phyloP scores from a whole-genome alignment of 768 basidiomycete species.

The Boletus pseudopeckii region DNA sequence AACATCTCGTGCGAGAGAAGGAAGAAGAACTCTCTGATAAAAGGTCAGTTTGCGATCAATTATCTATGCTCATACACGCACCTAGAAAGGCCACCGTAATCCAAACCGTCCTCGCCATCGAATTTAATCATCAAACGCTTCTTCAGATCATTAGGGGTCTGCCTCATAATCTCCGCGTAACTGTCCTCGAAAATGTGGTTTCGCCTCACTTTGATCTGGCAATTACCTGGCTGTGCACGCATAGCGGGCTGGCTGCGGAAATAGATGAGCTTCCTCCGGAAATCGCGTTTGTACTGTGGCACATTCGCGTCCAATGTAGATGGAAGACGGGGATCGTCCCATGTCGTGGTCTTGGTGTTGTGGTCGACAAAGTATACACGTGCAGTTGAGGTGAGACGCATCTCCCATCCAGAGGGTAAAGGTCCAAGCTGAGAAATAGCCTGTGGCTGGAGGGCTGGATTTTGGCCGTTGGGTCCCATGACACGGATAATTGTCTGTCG shows the following conservation, averaged over 20 bases:
- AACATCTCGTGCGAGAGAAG: constrained; percentile 99
- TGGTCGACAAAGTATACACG: constrained; percentile 99
- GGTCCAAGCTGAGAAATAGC: constrained; percentile 96
- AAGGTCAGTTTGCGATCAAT: constrained; percentile 7
- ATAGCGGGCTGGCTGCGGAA: constrained; percentile 99
- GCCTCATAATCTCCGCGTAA: constrained; percentile 99
- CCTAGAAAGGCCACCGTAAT: constrained; percentile 98
- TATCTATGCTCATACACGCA: constrained; percentile 33
- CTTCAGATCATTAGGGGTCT: constrained; percentile 97
- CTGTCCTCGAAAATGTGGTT: constrained; percentile 99
- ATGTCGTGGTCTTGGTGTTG: constrained; percentile 99
- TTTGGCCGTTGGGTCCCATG: constrained; percentile 91
- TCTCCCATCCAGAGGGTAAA: constrained; percentile 98
- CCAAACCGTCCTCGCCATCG: constrained; percentile 97
- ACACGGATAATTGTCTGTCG: constrained; percentile 96
- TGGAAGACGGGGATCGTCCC: constrained; percentile 97
- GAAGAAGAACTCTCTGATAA: constrained; percentile 96
- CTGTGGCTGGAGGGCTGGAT: constrained; percentile 85
- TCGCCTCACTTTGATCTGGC: constrained; percentile 96
- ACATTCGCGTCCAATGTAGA: constrained; percentile 95
- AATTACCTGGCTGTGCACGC: constrained; percentile 97
- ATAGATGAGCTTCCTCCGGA: constrained; percentile 98
- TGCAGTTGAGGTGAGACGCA: constrained; percentile 97
- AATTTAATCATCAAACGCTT: constrained; percentile 99
- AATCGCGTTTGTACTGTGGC: constrained; percentile 99